Conservation (phyloP, 805 yeast genomes). For the Cephaloascus albidus region DNA sequence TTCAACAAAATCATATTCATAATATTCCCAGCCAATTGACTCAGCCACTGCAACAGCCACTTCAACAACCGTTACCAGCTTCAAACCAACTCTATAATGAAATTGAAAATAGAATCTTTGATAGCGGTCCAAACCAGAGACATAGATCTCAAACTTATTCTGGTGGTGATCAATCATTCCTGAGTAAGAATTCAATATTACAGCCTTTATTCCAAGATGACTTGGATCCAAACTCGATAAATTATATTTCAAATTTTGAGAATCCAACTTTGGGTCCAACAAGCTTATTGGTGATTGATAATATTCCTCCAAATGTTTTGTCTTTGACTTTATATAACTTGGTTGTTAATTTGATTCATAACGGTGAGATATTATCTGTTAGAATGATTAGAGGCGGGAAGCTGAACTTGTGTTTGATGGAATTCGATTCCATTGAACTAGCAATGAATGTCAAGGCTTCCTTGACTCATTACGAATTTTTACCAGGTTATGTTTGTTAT, state of each 20-base stretch:
- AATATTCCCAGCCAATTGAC: slow-evolving; percentile 3
- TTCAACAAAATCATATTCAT: slow-evolving; percentile 1
- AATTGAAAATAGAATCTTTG: slow-evolving; percentile 4
- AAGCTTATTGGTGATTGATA: slow-evolving; percentile 67
- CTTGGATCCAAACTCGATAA: slow-evolving; percentile 46
- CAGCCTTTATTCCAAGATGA: slow-evolving; percentile 31
- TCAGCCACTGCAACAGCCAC: slow-evolving; percentile 5
- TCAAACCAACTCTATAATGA: slow-evolving; percentile 3
- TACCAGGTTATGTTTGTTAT: slow-evolving; percentile 66
- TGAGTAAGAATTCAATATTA: slow-evolving; percentile 18
- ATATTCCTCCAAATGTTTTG: slow-evolving; percentile 68
- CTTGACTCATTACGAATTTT: slow-evolving; percentile 74
- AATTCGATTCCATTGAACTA: slow-evolving; percentile 59
- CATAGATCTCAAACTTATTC: slow-evolving; percentile 34
- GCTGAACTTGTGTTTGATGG: slow-evolving; percentile 48
- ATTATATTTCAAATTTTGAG: slow-evolving; percentile 63
- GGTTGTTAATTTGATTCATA: slow-evolving; percentile 31
- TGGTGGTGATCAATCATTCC: slow-evolving; percentile 11
- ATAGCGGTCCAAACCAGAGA: slow-evolving; percentile 9
- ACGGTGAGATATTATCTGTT: slow-evolving; percentile 55
- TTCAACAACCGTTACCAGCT: slow-evolving; percentile 6
- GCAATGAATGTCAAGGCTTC: slow-evolving; percentile 75
- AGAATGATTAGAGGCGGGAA: slow-evolving; percentile 39
- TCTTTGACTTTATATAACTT: slow-evolving; percentile 22
- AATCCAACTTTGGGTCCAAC: slow-evolving; percentile 70